phyloP scores from a whole-genome alignment of 1,284 basidiomycete species.

The Malassezia nana region DNA sequence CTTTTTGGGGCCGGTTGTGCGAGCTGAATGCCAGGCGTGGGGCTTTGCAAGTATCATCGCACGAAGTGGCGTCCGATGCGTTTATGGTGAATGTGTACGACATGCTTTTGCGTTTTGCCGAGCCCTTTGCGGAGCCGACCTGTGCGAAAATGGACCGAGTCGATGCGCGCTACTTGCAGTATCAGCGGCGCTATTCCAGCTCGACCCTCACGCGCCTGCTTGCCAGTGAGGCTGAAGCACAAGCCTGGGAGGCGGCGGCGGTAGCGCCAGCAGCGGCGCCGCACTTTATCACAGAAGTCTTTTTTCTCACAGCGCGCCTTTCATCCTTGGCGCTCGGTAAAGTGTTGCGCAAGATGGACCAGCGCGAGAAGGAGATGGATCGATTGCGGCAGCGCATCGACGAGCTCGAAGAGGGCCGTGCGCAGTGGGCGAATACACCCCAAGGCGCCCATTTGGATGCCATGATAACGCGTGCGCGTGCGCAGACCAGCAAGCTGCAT shows the following conservation, averaged over 20 bases:
- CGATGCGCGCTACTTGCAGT: constrained; percentile 60
- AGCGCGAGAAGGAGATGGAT: constrained; percentile 59
- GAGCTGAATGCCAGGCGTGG: constrained; percentile 72
- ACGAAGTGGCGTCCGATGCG: constrained; percentile 77
- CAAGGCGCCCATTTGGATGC: constrained; percentile 43
- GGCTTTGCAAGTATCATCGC: constrained; percentile 75
- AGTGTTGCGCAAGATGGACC: constrained; percentile 58
- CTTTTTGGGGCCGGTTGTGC: constrained; percentile 67
- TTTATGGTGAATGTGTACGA: constrained; percentile 86
- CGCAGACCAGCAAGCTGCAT: constrained; percentile 45
- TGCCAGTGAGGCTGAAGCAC: constrained; percentile 40
- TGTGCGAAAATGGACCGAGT: constrained; percentile 80
- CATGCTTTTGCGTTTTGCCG: constrained; percentile 74
- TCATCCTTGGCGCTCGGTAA: constrained; percentile 50
- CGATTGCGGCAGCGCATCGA: constrained; percentile 60
- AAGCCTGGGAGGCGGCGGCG: constrained; percentile 25
- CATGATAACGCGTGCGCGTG: constrained; percentile 40
- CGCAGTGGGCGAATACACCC: constrained; percentile 30
- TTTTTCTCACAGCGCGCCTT: constrained; percentile 58
- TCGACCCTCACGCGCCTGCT: constrained; percentile 40
- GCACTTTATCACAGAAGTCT: constrained; percentile 93
- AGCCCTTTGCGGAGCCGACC: constrained; percentile 87
- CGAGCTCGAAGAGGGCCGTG: constrained; percentile 58
- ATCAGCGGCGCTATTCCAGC: constrained; percentile 36
- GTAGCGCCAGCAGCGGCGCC: constrained; percentile 39